These are phyloP conservation scores for Alloteropsis semialata DNA, from an alignment of 176 grass and related monocot genomes.

Conservation along the genomic window DNA sequence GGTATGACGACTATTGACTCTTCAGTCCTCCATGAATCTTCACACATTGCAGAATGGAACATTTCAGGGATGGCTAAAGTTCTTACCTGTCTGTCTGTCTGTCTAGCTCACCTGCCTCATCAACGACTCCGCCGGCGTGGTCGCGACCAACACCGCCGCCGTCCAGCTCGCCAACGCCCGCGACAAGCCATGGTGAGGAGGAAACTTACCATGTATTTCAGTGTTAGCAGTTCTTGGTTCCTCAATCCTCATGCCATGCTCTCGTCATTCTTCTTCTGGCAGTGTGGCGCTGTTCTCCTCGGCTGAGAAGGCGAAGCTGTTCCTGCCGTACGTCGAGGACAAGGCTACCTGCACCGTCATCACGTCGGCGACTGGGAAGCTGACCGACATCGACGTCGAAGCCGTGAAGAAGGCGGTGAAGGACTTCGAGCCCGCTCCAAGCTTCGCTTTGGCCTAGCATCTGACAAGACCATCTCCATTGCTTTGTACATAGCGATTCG, in stretches of 20 bases:
- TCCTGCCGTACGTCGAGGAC: slow-evolving; percentile 63
- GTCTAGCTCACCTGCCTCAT: slow-evolving; percentile 73
- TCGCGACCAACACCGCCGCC: slow-evolving; percentile 86
- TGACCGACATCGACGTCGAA: slow-evolving; percentile 61
- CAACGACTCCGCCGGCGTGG: slow-evolving; percentile 68
- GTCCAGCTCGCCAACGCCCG: slow-evolving; percentile 79
- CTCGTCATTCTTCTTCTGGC: neutral
- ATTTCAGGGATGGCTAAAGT: neutral
- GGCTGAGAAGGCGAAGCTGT: slow-evolving; percentile 60
- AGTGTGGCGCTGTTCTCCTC: slow-evolving; percentile 84
- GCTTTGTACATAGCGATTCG: slow-evolving; percentile 22
- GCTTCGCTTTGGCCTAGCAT: slow-evolving; percentile 48
- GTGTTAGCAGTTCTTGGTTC: neutral
- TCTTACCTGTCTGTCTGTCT: neutral
- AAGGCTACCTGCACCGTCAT: slow-evolving; percentile 47
- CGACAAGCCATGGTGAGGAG: slow-evolving; percentile 62
- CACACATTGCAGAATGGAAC: neutral
- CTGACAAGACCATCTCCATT: neutral
- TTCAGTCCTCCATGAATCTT: neutral
- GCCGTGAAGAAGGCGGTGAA: slow-evolving; percentile 55
- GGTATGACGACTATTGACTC: slow-evolving; percentile 28
- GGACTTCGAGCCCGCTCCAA: slow-evolving; percentile 44
- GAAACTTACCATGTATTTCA: neutral
- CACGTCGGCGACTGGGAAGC: slow-evolving; percentile 68
- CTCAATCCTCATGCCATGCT: neutral